phyloP scores from a whole-genome alignment of 129 eudicot genomes.

The sunflower (Helianthus annuus) region DNA sequence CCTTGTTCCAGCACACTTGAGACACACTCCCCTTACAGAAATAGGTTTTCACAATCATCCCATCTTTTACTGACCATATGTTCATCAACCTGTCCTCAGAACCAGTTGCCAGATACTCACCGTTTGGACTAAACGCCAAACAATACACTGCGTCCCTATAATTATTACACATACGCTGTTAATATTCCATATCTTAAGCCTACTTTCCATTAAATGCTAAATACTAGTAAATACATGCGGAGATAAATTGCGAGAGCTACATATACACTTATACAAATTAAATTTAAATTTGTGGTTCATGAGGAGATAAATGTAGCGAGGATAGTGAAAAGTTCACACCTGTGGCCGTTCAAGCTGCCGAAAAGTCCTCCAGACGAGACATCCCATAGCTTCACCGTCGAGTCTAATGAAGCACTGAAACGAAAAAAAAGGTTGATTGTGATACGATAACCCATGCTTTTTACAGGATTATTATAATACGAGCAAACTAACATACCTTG shows the following conservation, averaged over 20 bases:
- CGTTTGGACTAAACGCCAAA: conserved; percentile 62
- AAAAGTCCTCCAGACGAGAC: conserved; percentile 45
- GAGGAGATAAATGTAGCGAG: not conserved
- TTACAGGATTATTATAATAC: not conserved
- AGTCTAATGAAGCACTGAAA: conserved; percentile 63
- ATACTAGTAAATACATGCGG: not conserved
- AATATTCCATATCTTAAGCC: not conserved
- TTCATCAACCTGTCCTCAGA: conserved; percentile 42
- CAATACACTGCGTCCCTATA: conserved; percentile 53
- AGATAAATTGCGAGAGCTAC: not conserved
- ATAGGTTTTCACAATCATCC: conserved; percentile 50
- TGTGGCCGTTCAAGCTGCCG: conserved; percentile 53
- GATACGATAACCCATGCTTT: not conserved
- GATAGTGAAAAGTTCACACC: conserved; percentile 25
- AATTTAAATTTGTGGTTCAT: not conserved
- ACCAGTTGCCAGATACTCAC: conserved; percentile 65
- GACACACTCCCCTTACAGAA: conserved; percentile 43
- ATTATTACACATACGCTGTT: not conserved
- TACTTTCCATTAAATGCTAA: not conserved
- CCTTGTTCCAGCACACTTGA: conserved; percentile 62
- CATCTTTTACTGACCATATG: conserved; percentile 58
- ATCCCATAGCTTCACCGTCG: conserved; percentile 72
- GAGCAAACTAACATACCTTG: conserved; percentile 43
- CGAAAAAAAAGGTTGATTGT: not conserved
- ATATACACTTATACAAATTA: not conserved